A percentile compares a stretch with the other conserved stretches of the same genome.
Conservation (phyloP, 192 early-diverging fungal species). For the Coemansia sp. region DNA sequence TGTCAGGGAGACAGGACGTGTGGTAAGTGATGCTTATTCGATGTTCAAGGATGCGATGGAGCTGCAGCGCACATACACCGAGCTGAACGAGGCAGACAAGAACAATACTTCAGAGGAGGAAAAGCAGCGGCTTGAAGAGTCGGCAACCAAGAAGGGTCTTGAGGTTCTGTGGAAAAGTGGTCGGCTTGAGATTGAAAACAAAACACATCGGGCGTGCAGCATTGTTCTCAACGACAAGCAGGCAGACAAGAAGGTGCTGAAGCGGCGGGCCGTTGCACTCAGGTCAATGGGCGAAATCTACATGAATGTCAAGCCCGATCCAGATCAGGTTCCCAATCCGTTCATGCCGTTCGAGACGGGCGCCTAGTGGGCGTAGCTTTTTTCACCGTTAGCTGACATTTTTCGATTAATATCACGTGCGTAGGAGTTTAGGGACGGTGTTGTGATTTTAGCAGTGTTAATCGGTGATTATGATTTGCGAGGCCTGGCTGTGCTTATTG, state of each 20-base stretch:
- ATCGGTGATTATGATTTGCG: not conserved
- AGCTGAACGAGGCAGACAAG: constrained; percentile 89
- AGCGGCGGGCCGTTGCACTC: constrained; percentile 76
- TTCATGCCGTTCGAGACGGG: constrained; percentile 36
- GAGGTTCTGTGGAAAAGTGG: constrained; percentile 90
- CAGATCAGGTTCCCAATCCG: constrained; percentile 44
- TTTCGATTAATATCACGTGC: not conserved
- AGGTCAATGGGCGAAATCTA: constrained; percentile 84
- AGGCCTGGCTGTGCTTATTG: not conserved
- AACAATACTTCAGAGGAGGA: constrained; percentile 69
- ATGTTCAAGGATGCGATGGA: constrained; percentile 92
- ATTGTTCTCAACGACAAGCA: constrained; percentile 68
- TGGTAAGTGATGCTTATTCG: constrained; percentile 85
- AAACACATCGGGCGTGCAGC: constrained; percentile 92
- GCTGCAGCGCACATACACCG: constrained; percentile 84
- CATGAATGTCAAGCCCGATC: constrained; percentile 66
- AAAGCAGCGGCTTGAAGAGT: constrained; percentile 66
- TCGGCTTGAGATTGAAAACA: constrained; percentile 92
- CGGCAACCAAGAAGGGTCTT: constrained; percentile 76
- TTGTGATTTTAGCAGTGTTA: not conserved
- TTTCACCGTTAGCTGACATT: no score
- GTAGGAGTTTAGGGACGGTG: constrained; percentile 1
- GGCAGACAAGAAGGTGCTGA: constrained; percentile 56
- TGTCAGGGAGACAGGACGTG: constrained; percentile 87
- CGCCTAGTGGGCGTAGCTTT: not conserved